Conservation (phyloP, 2,329 filamentous ascomycete species). For the Boeremia exigua region DNA sequence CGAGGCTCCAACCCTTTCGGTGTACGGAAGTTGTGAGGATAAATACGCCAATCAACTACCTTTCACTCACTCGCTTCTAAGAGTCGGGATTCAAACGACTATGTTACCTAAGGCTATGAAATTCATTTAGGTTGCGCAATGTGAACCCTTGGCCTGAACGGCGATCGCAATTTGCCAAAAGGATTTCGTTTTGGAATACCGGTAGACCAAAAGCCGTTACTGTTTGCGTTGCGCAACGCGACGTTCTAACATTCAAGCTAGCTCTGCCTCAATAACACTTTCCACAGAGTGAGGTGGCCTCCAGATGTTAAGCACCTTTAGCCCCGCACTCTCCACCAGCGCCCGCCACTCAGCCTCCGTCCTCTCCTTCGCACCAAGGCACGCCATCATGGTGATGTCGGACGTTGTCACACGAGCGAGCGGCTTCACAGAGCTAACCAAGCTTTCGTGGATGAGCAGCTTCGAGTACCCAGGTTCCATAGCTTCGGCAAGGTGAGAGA, state of each 20-base stretch:
- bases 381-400: conserved; percentile 51
- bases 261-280: conserved; percentile 17
- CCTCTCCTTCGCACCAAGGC: conserved; percentile 46
- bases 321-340: conserved; percentile 25
- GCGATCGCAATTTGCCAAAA: too few species aligned
- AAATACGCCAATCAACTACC: too few species aligned
- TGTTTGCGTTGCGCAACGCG: not conserved
- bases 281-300: conserved; percentile 16
- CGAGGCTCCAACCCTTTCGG: too few species aligned
- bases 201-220: conserved; percentile 6
- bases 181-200: too few species aligned
- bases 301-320: conserved; percentile 16
- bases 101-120: too few species aligned
- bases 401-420: conserved; percentile 33
- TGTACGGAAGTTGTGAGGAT: too few species aligned
- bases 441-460: conserved; percentile 53
- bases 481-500: conserved; percentile 46
- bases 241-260: conserved; percentile 6
- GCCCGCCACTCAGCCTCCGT: conserved; percentile 46
- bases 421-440: conserved; percentile 43
- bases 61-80: too few species aligned
- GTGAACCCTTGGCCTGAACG: too few species aligned
- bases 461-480: conserved; percentile 44
- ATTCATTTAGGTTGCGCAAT: too few species aligned
- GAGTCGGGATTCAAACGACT: too few species aligned